phyloP scores from a whole-genome alignment of 139 green algal species.

The Tetraselmis striata region DNA sequence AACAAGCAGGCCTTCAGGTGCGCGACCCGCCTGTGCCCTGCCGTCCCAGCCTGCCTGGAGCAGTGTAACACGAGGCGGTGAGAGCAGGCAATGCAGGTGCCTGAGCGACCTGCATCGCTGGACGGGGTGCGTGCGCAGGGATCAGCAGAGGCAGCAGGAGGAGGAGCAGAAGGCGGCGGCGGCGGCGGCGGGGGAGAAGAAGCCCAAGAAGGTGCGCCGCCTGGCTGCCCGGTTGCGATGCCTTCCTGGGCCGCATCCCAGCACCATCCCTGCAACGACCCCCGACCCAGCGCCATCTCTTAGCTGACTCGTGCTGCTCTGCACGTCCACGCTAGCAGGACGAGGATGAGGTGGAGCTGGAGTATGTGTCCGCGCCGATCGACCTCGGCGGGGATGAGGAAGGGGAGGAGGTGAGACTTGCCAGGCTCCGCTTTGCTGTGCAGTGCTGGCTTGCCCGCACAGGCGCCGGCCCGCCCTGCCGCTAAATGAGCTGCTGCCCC shows the following conservation, averaged over 20 bases:
- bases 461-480: neutral
- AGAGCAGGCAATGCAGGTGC: constrained; percentile 1
- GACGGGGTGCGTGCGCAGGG: too few species aligned
- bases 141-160: too few species aligned
- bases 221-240: too few species aligned
- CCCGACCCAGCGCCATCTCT: neutral
- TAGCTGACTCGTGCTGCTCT: neutral
- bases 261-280: neutral
- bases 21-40: neutral
- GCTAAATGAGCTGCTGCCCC: neutral
- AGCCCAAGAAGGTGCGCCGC: neutral
- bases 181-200: neutral
- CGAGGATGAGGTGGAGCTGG: constrained; percentile 40
- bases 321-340: neutral
- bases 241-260: neutral
- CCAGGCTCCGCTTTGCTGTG: too few species aligned
- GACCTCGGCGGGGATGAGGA: constrained; percentile 29
- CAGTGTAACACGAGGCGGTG: neutral
- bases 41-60: neutral
- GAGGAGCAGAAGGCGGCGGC: neutral
- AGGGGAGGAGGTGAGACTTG: neutral
- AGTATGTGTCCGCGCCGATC: constrained; percentile 54
- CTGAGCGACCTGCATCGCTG: too few species aligned
- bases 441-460: too few species aligned
- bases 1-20: constrained; percentile 20